Percentiles rank a stretch among this genome's conserved stretches.
These are phyloP conservation scores for Fraxinus xanthoxyloides DNA, from an alignment of 305 asterid genomes.

Conservation along the genomic window DNA sequence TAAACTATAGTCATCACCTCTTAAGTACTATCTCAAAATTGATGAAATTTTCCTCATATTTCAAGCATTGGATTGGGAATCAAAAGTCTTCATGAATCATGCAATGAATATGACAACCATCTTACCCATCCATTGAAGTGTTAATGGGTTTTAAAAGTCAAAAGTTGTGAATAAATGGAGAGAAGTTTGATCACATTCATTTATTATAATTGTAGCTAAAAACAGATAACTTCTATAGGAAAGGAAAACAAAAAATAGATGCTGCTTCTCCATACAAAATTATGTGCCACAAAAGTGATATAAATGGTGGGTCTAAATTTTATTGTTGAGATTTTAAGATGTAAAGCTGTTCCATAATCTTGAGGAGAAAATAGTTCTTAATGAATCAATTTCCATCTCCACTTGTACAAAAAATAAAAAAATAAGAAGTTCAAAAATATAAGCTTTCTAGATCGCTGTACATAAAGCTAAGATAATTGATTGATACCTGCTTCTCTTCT, in stretches of 20 bases:
- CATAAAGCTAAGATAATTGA: constrained; percentile 13
- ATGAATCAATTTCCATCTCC: not conserved
- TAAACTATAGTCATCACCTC: not conserved
- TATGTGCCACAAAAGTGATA: not conserved
- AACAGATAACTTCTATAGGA: not conserved
- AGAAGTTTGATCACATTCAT: not conserved
- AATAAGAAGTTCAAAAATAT: not conserved
- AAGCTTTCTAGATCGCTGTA: not conserved
- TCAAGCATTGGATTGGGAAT: not conserved
- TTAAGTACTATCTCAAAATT: not conserved
- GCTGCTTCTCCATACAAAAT: not conserved
- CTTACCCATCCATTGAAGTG: not conserved
- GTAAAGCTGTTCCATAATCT: not conserved
- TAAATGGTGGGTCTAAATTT: not conserved
- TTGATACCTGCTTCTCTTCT: constrained; percentile 82
- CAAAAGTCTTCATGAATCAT: not conserved
- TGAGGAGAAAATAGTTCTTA: not conserved
- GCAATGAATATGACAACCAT: not conserved
- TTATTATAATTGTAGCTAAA: not conserved
- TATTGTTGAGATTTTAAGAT: not conserved
- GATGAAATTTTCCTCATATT: not conserved
- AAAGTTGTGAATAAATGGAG: not conserved
- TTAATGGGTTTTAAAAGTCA: not conserved
- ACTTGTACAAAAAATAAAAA: not conserved
- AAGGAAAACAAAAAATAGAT: not conserved